Conservation (phyloP, 2,329 filamentous ascomycete species). For the Westerdykella ornata region DNA sequence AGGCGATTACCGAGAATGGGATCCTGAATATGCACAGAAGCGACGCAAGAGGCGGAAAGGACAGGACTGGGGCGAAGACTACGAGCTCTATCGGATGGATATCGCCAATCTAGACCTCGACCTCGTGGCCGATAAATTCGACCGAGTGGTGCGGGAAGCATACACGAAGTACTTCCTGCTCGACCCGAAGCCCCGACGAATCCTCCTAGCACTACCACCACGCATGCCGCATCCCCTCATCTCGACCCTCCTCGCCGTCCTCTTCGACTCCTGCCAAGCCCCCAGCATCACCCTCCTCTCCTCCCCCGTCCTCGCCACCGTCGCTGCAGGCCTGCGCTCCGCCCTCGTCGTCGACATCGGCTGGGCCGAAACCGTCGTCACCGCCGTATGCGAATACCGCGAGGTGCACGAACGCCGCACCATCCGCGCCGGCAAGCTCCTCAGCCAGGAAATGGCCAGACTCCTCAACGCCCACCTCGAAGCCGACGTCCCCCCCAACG, state of each 20-base stretch:
- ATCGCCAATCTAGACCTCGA: constrained; percentile 66
- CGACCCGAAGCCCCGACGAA: constrained; percentile 67
- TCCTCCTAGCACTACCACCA: constrained; percentile 71
- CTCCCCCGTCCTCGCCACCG: constrained; percentile 63
- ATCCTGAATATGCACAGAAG: constrained; percentile 46
- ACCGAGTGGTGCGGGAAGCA: constrained; percentile 71
- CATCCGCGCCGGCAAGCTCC: constrained; percentile 63
- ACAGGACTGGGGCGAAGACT: constrained; percentile 55
- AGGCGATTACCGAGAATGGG: constrained; percentile 74
- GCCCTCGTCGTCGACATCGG: constrained; percentile 83
- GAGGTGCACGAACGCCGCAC: constrained; percentile 67
- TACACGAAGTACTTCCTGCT: constrained; percentile 68
- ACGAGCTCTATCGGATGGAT: constrained; percentile 75
- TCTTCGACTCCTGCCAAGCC: constrained; percentile 75
- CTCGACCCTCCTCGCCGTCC: constrained; percentile 64
- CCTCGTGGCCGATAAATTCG: constrained; percentile 78
- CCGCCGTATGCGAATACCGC: constrained; percentile 82
- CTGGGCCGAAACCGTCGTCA: constrained; percentile 84
- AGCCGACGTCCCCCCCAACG: constrained; percentile 20
- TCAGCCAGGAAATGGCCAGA: constrained; percentile 64
- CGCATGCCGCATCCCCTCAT: constrained; percentile 71
- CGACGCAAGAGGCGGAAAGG: constrained; percentile 45
- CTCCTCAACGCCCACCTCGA: constrained; percentile 49
- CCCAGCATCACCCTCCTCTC: constrained; percentile 77
- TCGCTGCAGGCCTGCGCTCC: constrained; percentile 78